phyloP scores from a whole-genome alignment of 345 rosid genomes.

The Cochlearia excelsa region DNA sequence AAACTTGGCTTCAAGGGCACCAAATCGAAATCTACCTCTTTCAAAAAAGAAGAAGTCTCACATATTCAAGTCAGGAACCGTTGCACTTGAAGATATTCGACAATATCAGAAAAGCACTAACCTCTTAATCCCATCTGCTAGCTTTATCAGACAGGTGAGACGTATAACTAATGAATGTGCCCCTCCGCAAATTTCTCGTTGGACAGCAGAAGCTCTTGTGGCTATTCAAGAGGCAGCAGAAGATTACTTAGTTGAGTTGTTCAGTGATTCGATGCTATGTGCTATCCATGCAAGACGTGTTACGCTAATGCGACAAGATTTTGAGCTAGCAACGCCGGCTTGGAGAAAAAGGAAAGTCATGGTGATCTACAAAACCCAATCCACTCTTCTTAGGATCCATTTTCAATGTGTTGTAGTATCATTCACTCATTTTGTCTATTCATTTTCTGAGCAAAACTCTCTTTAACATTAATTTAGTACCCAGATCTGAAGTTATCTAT shows the following conservation, averaged over 20 bases:
- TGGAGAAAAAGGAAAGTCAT: slow-evolving; percentile 68
- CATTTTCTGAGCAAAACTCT: neutral
- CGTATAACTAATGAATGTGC: too few species aligned
- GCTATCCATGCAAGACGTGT: slow-evolving; percentile 92
- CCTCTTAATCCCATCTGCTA: slow-evolving; percentile 61
- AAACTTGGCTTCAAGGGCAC: too few species aligned
- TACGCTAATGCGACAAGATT: slow-evolving; percentile 87
- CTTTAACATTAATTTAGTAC: neutral
- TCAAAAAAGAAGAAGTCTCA: slow-evolving; percentile 35
- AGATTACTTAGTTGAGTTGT: slow-evolving; percentile 65
- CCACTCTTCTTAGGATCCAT: neutral
- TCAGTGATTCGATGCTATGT: slow-evolving; percentile 82
- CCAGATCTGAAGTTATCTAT: neutral
- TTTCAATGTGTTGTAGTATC: neutral
- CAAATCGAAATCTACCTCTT: too few species aligned
- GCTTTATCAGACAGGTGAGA: slow-evolving; percentile 47
- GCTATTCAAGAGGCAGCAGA: slow-evolving; percentile 45
- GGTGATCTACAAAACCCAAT: slow-evolving; percentile 38
- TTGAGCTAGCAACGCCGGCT: slow-evolving; percentile 83
- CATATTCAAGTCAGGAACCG: slow-evolving; percentile 64
- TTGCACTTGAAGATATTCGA: slow-evolving; percentile 78
- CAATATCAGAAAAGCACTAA: slow-evolving; percentile 48
- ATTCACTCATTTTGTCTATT: slow-evolving; percentile 3
- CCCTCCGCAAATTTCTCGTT: too few species aligned
- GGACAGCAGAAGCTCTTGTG: too few species aligned